A percentile compares a stretch with the other conserved stretches of the same genome.
Evolutionary conservation across 352 stramenopile genomes (phyloP).

Genomic region (Blastocystis sp.): DNA sequence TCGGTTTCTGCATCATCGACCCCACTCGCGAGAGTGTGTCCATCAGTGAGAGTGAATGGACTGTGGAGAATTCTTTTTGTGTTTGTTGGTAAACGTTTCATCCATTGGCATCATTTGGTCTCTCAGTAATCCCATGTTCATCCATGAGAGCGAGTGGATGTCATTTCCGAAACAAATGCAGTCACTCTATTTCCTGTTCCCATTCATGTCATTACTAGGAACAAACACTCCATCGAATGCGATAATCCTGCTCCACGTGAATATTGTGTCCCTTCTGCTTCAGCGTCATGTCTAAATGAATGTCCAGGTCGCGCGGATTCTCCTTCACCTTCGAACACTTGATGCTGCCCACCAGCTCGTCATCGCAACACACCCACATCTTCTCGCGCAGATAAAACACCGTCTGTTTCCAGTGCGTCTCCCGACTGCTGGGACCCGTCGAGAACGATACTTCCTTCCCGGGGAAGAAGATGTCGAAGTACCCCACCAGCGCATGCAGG

Average conservation of each 20-base stretch:
- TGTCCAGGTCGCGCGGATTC: constrained; percentile 81
- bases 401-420: constrained; percentile 99
- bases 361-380: constrained; percentile 71
- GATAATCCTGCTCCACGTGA: constrained; percentile 13
- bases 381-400: constrained; percentile 84
- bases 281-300: neutral
- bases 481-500: constrained; percentile 85
- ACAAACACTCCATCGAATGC: constrained; percentile 40
- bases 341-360: constrained; percentile 77
- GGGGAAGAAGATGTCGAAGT: constrained; percentile 95
- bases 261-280: constrained; percentile 37
- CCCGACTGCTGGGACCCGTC: constrained; percentile 75
- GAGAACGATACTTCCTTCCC: constrained; percentile 86
- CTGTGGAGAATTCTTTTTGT: too few relatives aligned
- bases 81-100: too few relatives aligned
- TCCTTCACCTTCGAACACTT: constrained; percentile 74
- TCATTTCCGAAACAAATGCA: too few relatives aligned
- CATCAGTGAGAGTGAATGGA: neutral
- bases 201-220: neutral
- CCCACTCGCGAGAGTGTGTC: neutral
- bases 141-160: too few relatives aligned
- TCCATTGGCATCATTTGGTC: too few relatives aligned
- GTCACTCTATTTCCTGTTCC: neutral
- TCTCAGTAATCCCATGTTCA: too few relatives aligned
- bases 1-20: neutral